Evolutionary conservation across 306 rosid genomes (phyloP).

Genomic region (Cicer judaicum): DNA sequence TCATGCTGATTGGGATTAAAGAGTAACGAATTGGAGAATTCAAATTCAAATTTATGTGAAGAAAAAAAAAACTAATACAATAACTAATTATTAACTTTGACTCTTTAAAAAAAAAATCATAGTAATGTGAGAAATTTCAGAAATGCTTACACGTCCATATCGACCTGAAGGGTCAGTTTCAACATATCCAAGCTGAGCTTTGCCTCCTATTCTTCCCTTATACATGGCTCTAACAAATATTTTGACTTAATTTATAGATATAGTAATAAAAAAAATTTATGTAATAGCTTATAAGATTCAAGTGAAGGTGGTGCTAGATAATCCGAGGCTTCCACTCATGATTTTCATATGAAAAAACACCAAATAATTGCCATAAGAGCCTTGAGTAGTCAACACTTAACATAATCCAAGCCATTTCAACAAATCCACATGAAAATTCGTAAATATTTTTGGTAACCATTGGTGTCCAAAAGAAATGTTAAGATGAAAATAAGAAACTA

Average conservation of each 20-base stretch:
- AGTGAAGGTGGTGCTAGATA: slow-evolving; percentile 53
- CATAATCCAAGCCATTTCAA: slow-evolving; percentile 83
- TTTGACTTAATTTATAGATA: slow-evolving; percentile 18
- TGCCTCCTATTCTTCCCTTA: slow-evolving; percentile 56
- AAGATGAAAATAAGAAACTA: slow-evolving; percentile 5
- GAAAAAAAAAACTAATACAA: too few species aligned
- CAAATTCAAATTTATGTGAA: too few species aligned
- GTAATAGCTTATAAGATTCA: slow-evolving; percentile 6
- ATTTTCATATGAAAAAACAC: slow-evolving; percentile 77
- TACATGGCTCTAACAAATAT: slow-evolving; percentile 43
- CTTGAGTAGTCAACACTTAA: slow-evolving; percentile 72
- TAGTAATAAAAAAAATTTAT: slow-evolving; percentile 22
- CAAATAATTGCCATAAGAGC: slow-evolving; percentile 72
- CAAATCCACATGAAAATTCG: slow-evolving; percentile 59
- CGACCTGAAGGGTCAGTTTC: slow-evolving; percentile 92
- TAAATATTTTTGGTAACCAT: slow-evolving; percentile 67
- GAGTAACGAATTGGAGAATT: too few species aligned
- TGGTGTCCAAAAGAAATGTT: slow-evolving; percentile 10
- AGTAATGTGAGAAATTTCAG: neutral
- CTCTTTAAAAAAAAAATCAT: neutral
- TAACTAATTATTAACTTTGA: neutral
- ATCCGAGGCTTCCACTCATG: slow-evolving; percentile 92
- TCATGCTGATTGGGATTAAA: too few species aligned
- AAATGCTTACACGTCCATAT: slow-evolving; percentile 83
- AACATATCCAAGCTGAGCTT: slow-evolving; percentile 58